These are phyloP conservation scores for Pleurozium schreberi DNA, from an alignment of 225 moss, liverwort and hornwort species.

Conservation along the genomic window DNA sequence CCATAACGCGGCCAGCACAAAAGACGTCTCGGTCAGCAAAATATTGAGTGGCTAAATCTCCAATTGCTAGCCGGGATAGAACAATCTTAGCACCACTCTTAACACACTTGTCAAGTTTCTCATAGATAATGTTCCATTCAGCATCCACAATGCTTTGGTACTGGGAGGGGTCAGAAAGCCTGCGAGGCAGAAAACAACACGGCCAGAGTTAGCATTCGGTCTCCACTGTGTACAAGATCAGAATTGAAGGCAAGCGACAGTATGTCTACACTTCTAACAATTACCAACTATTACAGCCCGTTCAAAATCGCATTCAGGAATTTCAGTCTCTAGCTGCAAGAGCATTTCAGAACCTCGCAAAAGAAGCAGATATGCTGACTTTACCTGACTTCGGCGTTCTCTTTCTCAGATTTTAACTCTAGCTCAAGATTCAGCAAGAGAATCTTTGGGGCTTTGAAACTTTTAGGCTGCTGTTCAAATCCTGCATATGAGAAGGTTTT, in stretches of 20 bases:
- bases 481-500: slow-evolving; percentile 97
- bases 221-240: background rate
- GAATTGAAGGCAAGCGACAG: background rate
- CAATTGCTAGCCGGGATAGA: slow-evolving; percentile 82
- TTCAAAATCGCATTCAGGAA: background rate
- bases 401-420: slow-evolving; percentile 93
- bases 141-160: slow-evolving; percentile 98
- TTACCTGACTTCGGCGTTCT: slow-evolving; percentile 97
- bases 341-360: too few relatives aligned
- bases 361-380: background rate
- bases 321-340: background rate
- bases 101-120: slow-evolving; percentile 92
- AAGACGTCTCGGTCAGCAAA: slow-evolving; percentile 95
- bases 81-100: slow-evolving; percentile 94
- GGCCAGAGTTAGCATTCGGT: background rate
- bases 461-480: slow-evolving; percentile 96
- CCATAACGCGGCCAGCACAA: slow-evolving; percentile 94
- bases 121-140: slow-evolving; percentile 98
- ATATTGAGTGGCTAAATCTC: slow-evolving; percentile 92
- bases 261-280: background rate
- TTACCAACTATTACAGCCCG: background rate
- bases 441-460: slow-evolving; percentile 64
- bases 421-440: slow-evolving; percentile 83
- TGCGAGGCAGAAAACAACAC: background rate
- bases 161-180: slow-evolving; percentile 84